Evolutionary conservation across 257 asterid species (phyloP), one percentile per base, ranked within the genome.

Genomic region (Solanum piurae): DNA sequence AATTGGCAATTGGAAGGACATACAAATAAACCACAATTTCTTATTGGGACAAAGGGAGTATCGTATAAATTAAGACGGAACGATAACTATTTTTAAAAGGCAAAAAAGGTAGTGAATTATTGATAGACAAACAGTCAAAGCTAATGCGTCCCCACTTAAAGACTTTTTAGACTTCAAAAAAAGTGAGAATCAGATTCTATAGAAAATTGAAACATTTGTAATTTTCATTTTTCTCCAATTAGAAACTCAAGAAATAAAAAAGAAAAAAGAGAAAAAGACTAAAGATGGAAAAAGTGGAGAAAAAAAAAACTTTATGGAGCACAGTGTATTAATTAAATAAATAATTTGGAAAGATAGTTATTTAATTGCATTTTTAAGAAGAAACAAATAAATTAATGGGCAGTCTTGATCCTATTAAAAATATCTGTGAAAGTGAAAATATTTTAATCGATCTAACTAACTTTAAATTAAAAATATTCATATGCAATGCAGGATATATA

Each of bases 301-400:
- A 80, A 86, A 84, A 55, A 62, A 62, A 10, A 23, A 69, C 91
- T 92, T 89, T 91, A 76, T 89, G 92, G 92, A 89, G 92, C 92
- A 82, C 87, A 88, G 93, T 89, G 94, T 90, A 90, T 86, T 90
- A 72, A 83, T 86, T 88, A 87, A 31, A 74, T 14, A 64, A n/a
- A 62, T 62, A 62, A 58, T 58, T 55, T 55, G 64, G 64, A 55
- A 55, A 55, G n/a, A 18, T 55, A 18, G 64, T 55, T 1, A 42
- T 42, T 42, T 3, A 42, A 42, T 42, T 42, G 13, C 49, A 42
- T 42, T 42, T 55, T 55, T 55, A 55, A 18, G 25, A 55, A 18
- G 64, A 20, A 3, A 55, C 64, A 6, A 55, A 55, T 55, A 55
- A 55, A 55, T 20, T 55, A 55, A 16, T 18, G 3, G 25, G 11